Evolutionary conservation across 2,329 filamentous ascomycete genomes (phyloP), one percentile per base, ranked within the genome.

Genomic region (Fusarium armeniacum): DNA sequence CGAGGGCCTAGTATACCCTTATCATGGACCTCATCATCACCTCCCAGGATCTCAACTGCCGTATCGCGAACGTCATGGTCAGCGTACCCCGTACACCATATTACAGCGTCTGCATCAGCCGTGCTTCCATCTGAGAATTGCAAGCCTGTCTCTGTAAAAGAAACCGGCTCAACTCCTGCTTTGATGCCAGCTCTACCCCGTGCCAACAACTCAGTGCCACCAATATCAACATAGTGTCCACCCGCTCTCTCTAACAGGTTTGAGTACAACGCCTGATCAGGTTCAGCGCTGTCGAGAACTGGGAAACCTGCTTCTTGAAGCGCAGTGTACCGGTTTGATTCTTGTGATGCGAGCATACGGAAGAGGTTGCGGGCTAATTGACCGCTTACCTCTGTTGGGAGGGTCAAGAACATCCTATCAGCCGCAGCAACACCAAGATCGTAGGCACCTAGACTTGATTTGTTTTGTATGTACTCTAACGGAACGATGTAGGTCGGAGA

Each of bases 401-500:
- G 57, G 3, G 67, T 63, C 0, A 72, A 18, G 6, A 72, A 62
- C 35, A 57, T 49, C 0, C 44, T 52, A 4, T 72, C 67, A 7
- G 9, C 64, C 1, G 11, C 58, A 0, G 55, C 55, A 3, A 72
- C 58, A 2, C 61, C 60, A 3, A 49, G 38, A 6, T 68, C 43
- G 6, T 72, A 72, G 2, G 53, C 52, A 0, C 66, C 63, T 0
- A 72, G 12, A 15, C 60, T 63, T 5, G 33, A 20, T 6, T 58
- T 43, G 10, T 70, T 5, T 11, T 60, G 58, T 20, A 72, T 26
- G 18, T 72, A 65, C 0, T 57, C 59, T 0, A 72, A 24, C 0
- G 69, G 65, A 1, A 71, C 38, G 4, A 72, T 36, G n/a, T 72
- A 72, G 7, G 69, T 72, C 6, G 69, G 66, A 0, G 70, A 72